Conservation (phyloP, 768 basidiomycete genomes). For the Lyophyllum atratum region DNA sequence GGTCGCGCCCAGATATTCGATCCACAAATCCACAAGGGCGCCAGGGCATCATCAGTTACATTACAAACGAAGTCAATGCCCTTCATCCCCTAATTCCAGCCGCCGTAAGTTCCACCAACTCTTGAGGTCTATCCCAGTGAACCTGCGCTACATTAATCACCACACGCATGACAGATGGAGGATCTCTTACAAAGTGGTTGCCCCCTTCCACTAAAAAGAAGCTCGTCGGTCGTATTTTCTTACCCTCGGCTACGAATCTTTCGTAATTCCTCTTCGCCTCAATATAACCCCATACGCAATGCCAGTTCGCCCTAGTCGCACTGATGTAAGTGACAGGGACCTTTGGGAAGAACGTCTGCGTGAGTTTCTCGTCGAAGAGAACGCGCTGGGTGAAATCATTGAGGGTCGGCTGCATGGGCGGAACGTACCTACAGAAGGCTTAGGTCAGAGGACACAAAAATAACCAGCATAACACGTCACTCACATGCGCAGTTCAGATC, state of each 20-base stretch:
- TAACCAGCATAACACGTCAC: background rate
- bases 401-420: conserved; percentile 22
- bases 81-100: background rate
- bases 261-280: conserved; percentile 19
- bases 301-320: conserved; percentile 24
- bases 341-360: conserved; percentile 8
- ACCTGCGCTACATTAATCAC: conserved; percentile 2
- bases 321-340: conserved; percentile 21
- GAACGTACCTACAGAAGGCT: conserved; percentile 13
- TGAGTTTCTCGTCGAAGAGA: conserved; percentile 22
- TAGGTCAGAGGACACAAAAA: background rate
- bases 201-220: conserved; percentile 25
- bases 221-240: conserved; percentile 21
- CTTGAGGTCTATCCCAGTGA: conserved; percentile 13
- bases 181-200: conserved; percentile 37
- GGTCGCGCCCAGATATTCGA: background rate
- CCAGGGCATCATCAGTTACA: background rate
- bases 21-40: background rate
- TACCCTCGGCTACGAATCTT: conserved; percentile 16
- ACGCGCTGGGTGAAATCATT: conserved; percentile 16
- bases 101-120: conserved; percentile 8
- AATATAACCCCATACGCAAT: conserved; percentile 24
- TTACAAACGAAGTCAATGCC: background rate
- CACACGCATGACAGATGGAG: background rate
- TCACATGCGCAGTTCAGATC: conserved; percentile 23